These are phyloP conservation scores for Ceratocystis diversiconidia DNA, from an alignment of 2,329 filamentous ascomycete species.

Conservation along the genomic window DNA sequence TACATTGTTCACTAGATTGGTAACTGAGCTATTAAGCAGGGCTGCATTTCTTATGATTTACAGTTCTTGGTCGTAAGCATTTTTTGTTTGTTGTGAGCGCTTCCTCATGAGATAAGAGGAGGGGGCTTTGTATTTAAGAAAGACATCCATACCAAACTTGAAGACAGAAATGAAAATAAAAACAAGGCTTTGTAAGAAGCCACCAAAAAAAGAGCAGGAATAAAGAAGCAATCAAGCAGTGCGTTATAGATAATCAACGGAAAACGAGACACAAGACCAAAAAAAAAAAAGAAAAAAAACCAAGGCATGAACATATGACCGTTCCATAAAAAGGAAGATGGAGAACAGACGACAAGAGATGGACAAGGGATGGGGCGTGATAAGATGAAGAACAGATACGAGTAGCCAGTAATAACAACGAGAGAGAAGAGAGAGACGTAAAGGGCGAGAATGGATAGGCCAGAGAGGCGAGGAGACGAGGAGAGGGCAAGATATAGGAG, in stretches of 20 bases:
- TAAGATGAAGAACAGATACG: too few relatives aligned
- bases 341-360: neutral
- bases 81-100: neutral
- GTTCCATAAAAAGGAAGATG: neutral
- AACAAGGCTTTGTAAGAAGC: neutral
- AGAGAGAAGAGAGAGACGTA: too few relatives aligned
- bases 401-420: too few relatives aligned
- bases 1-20: too few relatives aligned
- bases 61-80: too few relatives aligned
- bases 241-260: constrained; percentile 2
- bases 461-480: too few relatives aligned
- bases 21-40: too few relatives aligned
- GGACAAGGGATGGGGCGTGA: neutral
- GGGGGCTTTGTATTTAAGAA: neutral
- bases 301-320: neutral
- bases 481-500: too few relatives aligned
- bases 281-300: neutral
- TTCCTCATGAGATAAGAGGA: neutral
- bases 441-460: too few relatives aligned
- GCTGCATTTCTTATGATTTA: too few relatives aligned
- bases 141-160: neutral
- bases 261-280: constrained; percentile 7
- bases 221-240: neutral
- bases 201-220: neutral
- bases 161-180: constrained; percentile 1